Conservation (phyloP, 768 basidiomycete genomes). For the Mycena rosella region DNA sequence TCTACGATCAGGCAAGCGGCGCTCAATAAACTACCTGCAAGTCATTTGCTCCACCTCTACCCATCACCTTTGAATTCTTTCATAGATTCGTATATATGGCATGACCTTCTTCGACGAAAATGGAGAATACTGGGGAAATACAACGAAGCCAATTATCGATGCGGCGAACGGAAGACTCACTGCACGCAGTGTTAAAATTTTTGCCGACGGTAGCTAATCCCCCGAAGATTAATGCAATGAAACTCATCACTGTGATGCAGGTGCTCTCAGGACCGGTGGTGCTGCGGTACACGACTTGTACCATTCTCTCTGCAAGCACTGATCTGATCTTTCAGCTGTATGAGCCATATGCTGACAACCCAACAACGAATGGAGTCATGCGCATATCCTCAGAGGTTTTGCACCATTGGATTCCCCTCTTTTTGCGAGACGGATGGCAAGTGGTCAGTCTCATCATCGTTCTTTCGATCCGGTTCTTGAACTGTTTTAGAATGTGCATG, state of each 20-base stretch:
- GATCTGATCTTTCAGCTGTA: constrained; percentile 62
- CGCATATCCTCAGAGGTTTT: constrained; percentile 74
- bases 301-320: constrained; percentile 14
- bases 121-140: constrained; percentile 81
- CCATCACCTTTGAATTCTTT: not conserved
- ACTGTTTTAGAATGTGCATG: constrained; percentile 80
- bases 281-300: constrained; percentile 71
- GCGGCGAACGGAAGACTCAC: constrained; percentile 74
- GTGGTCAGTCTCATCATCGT: constrained; percentile 67
- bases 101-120: constrained; percentile 80
- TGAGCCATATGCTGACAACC: constrained; percentile 87
- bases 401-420: constrained; percentile 72
- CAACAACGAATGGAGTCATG: constrained; percentile 82
- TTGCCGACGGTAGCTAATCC: constrained; percentile 70
- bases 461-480: not conserved
- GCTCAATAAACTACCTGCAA: constrained; percentile 71
- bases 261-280: constrained; percentile 90
- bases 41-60: not conserved
- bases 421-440: constrained; percentile 89
- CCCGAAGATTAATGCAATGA: constrained; percentile 7
- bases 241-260: constrained; percentile 48
- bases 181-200: constrained; percentile 84
- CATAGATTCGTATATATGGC: constrained; percentile 80
- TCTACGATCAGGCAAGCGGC: constrained; percentile 68
- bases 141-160: constrained; percentile 64